phyloP scores from a whole-genome alignment of 495 filamentous ascomycete genomes.

The Oleoguttula mirabilis region DNA sequence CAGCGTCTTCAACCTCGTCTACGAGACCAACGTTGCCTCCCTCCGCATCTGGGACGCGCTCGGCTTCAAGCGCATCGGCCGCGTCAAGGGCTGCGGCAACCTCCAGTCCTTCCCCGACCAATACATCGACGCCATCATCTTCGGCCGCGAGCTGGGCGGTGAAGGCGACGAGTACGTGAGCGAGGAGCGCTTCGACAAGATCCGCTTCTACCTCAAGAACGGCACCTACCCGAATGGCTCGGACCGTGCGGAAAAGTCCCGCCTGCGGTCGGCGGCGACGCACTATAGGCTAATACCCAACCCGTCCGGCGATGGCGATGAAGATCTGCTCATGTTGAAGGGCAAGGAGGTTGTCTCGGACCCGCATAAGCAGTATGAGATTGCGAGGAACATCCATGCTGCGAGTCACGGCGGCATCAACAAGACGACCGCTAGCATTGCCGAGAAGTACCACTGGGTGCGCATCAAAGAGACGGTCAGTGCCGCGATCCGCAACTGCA shows the following conservation, averaged over 20 bases:
- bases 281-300: constrained; percentile 72
- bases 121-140: constrained; percentile 90
- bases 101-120: constrained; percentile 69
- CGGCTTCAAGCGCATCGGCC: constrained; percentile 95
- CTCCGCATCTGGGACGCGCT: constrained; percentile 93
- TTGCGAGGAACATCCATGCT: constrained; percentile 63
- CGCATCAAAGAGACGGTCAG: constrained; percentile 96
- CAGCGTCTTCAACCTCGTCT: constrained; percentile 95
- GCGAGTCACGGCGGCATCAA: constrained; percentile 89
- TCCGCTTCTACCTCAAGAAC: constrained; percentile 90
- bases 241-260: constrained; percentile 90
- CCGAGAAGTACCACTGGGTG: constrained; percentile 95
- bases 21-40: constrained; percentile 92
- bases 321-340: constrained; percentile 84
- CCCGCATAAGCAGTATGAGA: constrained; percentile 81
- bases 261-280: constrained; percentile 81
- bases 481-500: constrained; percentile 82
- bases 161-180: constrained; percentile 79
- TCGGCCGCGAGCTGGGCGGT: constrained; percentile 70
- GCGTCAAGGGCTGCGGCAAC: constrained; percentile 76
- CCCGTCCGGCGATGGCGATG: constrained; percentile 35
- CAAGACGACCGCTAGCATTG: constrained; percentile 90
- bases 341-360: constrained; percentile 95
- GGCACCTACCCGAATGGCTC: constrained; percentile 86
- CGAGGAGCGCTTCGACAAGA: constrained; percentile 97